Conservation (phyloP, 2,329 filamentous ascomycete species). For the Sclerotinia trifoliorum region DNA sequence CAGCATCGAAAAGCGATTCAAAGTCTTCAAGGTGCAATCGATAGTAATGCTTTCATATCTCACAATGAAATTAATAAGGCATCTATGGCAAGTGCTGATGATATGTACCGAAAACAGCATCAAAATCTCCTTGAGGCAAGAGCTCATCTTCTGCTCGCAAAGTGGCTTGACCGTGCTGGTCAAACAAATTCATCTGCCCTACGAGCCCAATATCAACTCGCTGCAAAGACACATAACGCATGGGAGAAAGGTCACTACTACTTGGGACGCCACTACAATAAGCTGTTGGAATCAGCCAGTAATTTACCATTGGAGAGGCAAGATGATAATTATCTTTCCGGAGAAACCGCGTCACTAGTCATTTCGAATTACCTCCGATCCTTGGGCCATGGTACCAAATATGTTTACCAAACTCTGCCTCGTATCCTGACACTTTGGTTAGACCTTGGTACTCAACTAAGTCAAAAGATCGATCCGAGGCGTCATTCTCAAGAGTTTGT, state of each 20-base stretch:
- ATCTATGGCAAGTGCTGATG: conserved; percentile 27
- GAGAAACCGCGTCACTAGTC: conserved; percentile 82
- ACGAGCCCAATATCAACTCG: conserved; percentile 78
- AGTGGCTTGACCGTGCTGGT: conserved; percentile 94
- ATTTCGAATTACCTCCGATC: conserved; percentile 92
- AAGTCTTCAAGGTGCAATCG: conserved; percentile 81
- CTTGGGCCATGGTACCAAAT: conserved; percentile 85
- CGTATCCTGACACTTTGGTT: conserved; percentile 92
- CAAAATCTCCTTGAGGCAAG: conserved; percentile 66
- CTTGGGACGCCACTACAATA: conserved; percentile 95
- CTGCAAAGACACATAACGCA: conserved; percentile 64
- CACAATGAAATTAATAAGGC: conserved; percentile 34
- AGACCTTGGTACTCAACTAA: conserved; percentile 76
- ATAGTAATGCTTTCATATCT: conserved; percentile 69
- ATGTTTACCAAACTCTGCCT: conserved; percentile 91
- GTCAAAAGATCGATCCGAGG: conserved; percentile 55
- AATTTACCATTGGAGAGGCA: conserved; percentile 73
- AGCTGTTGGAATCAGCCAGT: conserved; percentile 87
- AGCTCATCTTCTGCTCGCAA: conserved; percentile 85
- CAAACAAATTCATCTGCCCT: conserved; percentile 83
- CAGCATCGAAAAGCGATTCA: conserved; percentile 95
- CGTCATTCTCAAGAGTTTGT: conserved; percentile 48
- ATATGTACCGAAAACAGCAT: conserved; percentile 40
- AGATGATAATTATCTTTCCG: conserved; percentile 71
- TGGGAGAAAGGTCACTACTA: conserved; percentile 99